Evolutionary conservation across 345 rosid genomes (phyloP), one percentile per base, ranked within the genome.

Genomic region (Eucalyptus cloeziana): DNA sequence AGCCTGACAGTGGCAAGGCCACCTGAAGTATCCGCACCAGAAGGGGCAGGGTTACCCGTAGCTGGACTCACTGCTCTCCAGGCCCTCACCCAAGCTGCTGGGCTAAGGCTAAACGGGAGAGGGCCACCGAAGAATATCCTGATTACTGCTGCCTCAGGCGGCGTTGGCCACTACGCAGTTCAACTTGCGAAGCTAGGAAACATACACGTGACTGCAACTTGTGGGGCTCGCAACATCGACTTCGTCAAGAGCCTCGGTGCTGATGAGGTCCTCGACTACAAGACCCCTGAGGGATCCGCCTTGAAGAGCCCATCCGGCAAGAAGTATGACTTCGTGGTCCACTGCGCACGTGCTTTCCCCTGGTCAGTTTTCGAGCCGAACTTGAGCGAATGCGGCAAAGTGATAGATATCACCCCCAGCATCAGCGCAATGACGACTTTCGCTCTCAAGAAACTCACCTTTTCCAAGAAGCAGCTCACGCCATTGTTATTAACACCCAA

Each of bases 51-150:
- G 30, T 83, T 91, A 49, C 91, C 91, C 3, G 54, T 91, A 44
- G 92, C 91, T 2, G 92, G 91, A 4, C 90, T 89, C 69, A 88
- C 92, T 16, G 91, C 92, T 60, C 91, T 54, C 87, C 88, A 89
- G 60, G 89, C 90, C 52, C 88, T 91, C 49, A 79, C 92, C 44
- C 83, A 86, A 44, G n/a, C 89, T 37, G 92, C 87, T 2, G 91
- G 87, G 47, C 49, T 89, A 83, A 91, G 89, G 87, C 91, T 91
- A 6, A 91, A 89, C 27, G 89, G 89, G 69, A 76, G 85, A 24
- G 87, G 87, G 30, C 87, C 88, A 47, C 58, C 30, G 40, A 89
- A 49, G 86, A 91, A 88, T 85, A 44, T 91, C 45, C 89, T 91
- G 83, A 79, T 91, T 37, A 91, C 90, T 1, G 92, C 92, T 4